phyloP scores from a whole-genome alignment of 2,329 filamentous ascomycete species.

The Endocalyx cinctus region DNA sequence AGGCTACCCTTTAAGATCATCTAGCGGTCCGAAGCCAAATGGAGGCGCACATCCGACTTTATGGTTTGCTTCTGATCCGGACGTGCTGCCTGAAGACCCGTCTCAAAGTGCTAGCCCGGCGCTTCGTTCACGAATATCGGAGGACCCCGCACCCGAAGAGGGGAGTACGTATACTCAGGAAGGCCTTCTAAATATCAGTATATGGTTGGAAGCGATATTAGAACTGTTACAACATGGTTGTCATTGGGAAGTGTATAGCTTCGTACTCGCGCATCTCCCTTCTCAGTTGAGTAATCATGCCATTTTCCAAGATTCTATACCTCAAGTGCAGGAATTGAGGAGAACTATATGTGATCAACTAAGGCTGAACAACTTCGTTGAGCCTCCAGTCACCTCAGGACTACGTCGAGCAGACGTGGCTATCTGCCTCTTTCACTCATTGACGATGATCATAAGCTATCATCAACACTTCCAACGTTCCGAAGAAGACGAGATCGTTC shows the following conservation, averaged over 20 bases:
- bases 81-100: slow-evolving; percentile 47
- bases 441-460: slow-evolving; percentile 88
- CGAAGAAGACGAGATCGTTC: slow-evolving; percentile 86
- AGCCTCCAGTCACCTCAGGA: slow-evolving; percentile 74
- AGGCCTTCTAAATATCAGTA: no score
- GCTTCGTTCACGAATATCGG: slow-evolving; percentile 38
- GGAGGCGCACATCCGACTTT: slow-evolving; percentile 42
- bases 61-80: slow-evolving; percentile 55
- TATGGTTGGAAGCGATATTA: slow-evolving; percentile 75
- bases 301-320: slow-evolving; percentile 69
- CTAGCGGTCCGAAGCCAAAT: slow-evolving; percentile 33
- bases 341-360: slow-evolving; percentile 79
- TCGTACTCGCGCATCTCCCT: slow-evolving; percentile 78
- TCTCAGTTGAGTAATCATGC: slow-evolving; percentile 87
- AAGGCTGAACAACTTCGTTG: slow-evolving; percentile 69
- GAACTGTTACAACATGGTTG: slow-evolving; percentile 68
- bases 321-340: slow-evolving; percentile 71
- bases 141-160: no score
- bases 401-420: slow-evolving; percentile 84
- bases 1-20: slow-evolving; percentile 34
- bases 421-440: slow-evolving; percentile 78
- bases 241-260: slow-evolving; percentile 92
- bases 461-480: slow-evolving; percentile 77
- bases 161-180: no score
- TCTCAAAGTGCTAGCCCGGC: slow-evolving; percentile 45